Conservation (phyloP, 768 basidiomycete species). For the Hericium erinaceus region DNA sequence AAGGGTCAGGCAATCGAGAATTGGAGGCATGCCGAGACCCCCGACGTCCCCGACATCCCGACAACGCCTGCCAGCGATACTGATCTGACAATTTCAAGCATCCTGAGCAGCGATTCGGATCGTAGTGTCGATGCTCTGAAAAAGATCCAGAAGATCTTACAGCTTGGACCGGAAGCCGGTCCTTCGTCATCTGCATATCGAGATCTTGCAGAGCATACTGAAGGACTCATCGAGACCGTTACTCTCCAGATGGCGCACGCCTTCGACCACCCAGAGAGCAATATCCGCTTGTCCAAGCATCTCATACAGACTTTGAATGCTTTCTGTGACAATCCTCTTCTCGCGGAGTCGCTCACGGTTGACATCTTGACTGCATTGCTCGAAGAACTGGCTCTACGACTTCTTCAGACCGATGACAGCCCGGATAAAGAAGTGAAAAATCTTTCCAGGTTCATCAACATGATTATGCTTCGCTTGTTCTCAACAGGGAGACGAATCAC, state of each 20-base stretch:
- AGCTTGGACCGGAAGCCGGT: constrained; percentile 65
- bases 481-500: constrained; percentile 85
- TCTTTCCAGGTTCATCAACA: constrained; percentile 93
- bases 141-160: constrained; percentile 80
- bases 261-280: constrained; percentile 77
- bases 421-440: constrained; percentile 80
- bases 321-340: constrained; percentile 82
- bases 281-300: constrained; percentile 93
- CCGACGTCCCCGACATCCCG: constrained; percentile 24
- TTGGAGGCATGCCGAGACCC: constrained; percentile 21
- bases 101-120: constrained; percentile 77
- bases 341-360: constrained; percentile 82
- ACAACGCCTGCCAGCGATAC: constrained; percentile 45
- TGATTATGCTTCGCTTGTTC: constrained; percentile 92
- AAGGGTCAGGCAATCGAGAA: constrained; percentile 13
- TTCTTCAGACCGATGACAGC: constrained; percentile 91
- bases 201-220: constrained; percentile 69
- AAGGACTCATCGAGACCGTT: constrained; percentile 84
- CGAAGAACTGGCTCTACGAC: constrained; percentile 82
- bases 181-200: constrained; percentile 61
- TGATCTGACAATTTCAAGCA: constrained; percentile 77
- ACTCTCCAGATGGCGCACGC: constrained; percentile 87
- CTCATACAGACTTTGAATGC: constrained; percentile 93
- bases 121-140: constrained; percentile 92
- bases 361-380: constrained; percentile 80